Evolutionary conservation across 768 basidiomycete genomes (phyloP), one percentile per base, ranked within the genome.

Genomic region (Panellus pusillus): DNA sequence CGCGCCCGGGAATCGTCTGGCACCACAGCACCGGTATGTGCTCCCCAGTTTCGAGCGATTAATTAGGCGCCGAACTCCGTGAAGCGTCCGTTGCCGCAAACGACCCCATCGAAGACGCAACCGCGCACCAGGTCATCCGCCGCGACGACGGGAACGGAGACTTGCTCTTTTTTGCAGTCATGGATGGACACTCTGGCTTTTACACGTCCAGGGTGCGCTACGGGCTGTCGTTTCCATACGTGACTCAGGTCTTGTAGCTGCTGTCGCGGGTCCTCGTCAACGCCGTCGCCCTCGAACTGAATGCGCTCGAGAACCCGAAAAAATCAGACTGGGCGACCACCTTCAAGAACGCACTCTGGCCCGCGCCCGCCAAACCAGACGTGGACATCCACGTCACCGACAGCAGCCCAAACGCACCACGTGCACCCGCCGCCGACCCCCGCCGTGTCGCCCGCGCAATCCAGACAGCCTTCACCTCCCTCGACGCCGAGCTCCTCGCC

Each of bases 101-200:
- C 65, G 82, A 89, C 54, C 91, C 93, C 8, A 85, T 97, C 47
- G 97, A 99, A 70, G 97, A 99, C 66, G 85, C 93, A 20, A 80
- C 86, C 59, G 82, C 89, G 4, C 78, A 79, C 55, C 83, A 85
- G 51, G 74, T 93, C 57, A 72, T 96, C 44, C 68, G 79, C 58
- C 76, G 85, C 36, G 84, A 89, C 63, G 72, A 72, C 3, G 72
- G 79, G n/a, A 82, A 86, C 60, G 87, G 88, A 13, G 90, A 91
- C 63, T 79, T 89, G 55, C 74, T 93, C 39, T 89, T 96, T 70
- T 94, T 93, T 63, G 75, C 91, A 1, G 85, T 96, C 32, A 89
- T 96, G 85, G 93, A 94, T 62, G 93, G 94, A 2, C 97, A 98
- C 67, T 76, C 82, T 2, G 97, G 97, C 1, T 80, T 72, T 35